Evolutionary conservation across 1,284 basidiomycete species (phyloP).

Genomic region (Ceratobasidium sp.): DNA sequence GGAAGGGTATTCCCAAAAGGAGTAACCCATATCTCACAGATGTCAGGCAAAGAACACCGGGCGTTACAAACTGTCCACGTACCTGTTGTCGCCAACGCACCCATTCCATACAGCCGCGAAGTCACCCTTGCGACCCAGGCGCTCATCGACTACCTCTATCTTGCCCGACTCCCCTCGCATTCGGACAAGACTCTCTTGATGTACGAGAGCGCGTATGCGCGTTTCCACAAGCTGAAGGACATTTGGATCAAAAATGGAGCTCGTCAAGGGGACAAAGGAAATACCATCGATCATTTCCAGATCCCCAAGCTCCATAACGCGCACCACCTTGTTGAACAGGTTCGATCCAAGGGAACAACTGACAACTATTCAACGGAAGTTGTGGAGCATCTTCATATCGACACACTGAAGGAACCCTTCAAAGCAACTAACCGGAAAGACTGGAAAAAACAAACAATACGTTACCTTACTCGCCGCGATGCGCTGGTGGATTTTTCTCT

Average conservation of each 20-base stretch:
- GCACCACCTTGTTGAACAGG: not conserved
- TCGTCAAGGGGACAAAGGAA: slow-evolving; percentile 2
- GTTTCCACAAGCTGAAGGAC: not conserved
- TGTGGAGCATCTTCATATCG: slow-evolving; percentile 6
- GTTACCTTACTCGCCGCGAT: not conserved
- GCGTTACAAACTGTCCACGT: not conserved
- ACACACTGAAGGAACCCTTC: not conserved
- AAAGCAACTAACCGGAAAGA: slow-evolving; percentile 4
- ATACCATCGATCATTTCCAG: slow-evolving; percentile 1
- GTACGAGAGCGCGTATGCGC: not conserved
- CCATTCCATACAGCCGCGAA: not conserved
- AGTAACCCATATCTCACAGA: slow-evolving; percentile 11
- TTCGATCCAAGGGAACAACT: not conserved
- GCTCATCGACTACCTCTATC: not conserved
- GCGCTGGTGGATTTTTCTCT: not conserved
- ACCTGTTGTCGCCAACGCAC: not conserved
- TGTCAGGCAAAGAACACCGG: slow-evolving; percentile 16
- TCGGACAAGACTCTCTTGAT: not conserved
- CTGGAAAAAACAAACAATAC: not conserved
- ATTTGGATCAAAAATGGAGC: slow-evolving; percentile 8
- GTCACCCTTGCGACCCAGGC: not conserved
- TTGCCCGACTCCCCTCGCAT: not conserved
- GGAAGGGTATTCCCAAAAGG: not conserved
- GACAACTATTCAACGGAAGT: slow-evolving; percentile 4
- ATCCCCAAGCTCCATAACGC: slow-evolving; percentile 1